These are phyloP conservation scores for Earliella scabrosa DNA, from an alignment of 1,284 basidiomycete genomes.

Conservation along the genomic window DNA sequence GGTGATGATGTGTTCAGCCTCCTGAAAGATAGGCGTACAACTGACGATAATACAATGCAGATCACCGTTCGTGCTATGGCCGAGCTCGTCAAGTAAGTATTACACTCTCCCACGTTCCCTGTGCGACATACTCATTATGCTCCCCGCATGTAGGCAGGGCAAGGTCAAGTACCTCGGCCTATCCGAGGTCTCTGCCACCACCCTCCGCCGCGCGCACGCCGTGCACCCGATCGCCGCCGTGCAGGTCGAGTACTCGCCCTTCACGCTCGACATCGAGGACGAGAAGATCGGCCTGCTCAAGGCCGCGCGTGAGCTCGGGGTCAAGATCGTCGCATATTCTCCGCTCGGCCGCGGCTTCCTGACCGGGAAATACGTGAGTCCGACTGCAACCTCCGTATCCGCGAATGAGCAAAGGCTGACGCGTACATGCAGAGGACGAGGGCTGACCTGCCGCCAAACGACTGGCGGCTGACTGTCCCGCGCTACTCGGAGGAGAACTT, in stretches of 20 bases:
- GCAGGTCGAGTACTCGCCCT: constrained; percentile 51
- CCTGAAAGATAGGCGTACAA: not conserved
- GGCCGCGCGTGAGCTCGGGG: constrained; percentile 35
- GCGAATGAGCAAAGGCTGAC: not conserved
- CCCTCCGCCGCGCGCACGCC: constrained; percentile 47
- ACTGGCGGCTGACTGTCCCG: constrained; percentile 43
- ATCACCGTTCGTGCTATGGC: constrained; percentile 39
- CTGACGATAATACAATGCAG: not conserved
- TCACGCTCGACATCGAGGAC: constrained; percentile 41
- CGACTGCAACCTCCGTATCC: no score
- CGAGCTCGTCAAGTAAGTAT: constrained; percentile 38
- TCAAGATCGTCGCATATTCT: constrained; percentile 45
- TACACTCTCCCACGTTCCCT: not conserved
- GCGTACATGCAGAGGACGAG: constrained; percentile 43
- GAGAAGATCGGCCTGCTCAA: constrained; percentile 31
- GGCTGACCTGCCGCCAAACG: constrained; percentile 56
- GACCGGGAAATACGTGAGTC: constrained; percentile 53
- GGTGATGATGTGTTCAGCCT: not conserved
- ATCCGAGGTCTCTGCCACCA: constrained; percentile 46
- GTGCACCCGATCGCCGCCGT: constrained; percentile 44
- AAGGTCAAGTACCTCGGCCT: constrained; percentile 47
- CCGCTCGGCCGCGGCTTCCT: constrained; percentile 53
- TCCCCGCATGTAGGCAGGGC: constrained; percentile 32
- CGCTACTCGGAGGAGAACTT: constrained; percentile 49
- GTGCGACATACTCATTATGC: not conserved